These are phyloP conservation scores for Butyriboletus loyo DNA, from an alignment of 768 basidiomycete species.

Conservation along the genomic window DNA sequence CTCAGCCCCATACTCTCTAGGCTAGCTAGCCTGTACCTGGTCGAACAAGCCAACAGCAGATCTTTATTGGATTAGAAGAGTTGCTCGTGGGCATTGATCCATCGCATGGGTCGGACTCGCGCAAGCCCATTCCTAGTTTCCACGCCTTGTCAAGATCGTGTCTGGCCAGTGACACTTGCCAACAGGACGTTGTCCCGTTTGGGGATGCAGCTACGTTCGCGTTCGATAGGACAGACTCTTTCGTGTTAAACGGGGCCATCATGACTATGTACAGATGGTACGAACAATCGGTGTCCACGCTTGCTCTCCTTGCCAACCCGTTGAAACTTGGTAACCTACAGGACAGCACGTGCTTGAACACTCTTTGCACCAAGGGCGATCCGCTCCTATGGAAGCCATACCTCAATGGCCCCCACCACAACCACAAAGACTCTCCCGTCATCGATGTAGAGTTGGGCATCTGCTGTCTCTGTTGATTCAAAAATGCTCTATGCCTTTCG, in stretches of 20 bases:
- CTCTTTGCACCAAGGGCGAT: constrained; percentile 4
- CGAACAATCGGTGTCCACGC: not conserved
- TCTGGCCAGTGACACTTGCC: not conserved
- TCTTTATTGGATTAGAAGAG: not conserved
- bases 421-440: not conserved
- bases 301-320: not conserved
- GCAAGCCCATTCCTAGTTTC: not conserved
- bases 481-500: not conserved
- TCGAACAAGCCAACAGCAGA: not conserved
- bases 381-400: constrained; percentile 9
- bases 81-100: constrained; percentile 1
- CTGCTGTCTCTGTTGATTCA: not conserved
- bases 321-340: not conserved
- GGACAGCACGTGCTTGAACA: constrained; percentile 3
- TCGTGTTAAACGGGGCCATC: not conserved
- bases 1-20: no score
- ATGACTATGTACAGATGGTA: constrained; percentile 9
- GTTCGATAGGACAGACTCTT: not conserved
- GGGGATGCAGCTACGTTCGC: constrained; percentile 3
- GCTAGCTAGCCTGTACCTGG: no score
- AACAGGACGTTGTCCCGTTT: not conserved
- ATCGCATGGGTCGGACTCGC: not conserved
- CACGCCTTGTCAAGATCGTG: not conserved
- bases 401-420: not conserved
- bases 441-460: not conserved